These are phyloP conservation scores for Triticum aestivum DNA, from an alignment of 176 grass and related monocot species.

Conservation along the genomic window IWGSC_CS_RefSeq_v2.1 NC_057811.1:124450139-124450638, in stretches of 20 bases:
- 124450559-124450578: background rate
- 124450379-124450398: constrained; percentile 71
- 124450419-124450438: background rate
- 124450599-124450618: background rate
- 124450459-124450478: constrained; percentile 19
- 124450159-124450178: background rate
- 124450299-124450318: constrained; percentile 49
- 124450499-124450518: constrained; percentile 4
- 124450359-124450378: constrained; percentile 95
- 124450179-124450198: background rate
- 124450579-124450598: background rate
- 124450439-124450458: background rate
- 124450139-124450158: background rate
- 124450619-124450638: constrained; percentile 38
- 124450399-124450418: constrained; percentile 27
- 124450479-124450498: background rate
- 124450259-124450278: background rate
- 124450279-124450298: background rate
- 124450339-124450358: constrained; percentile 82
- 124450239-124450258: background rate
- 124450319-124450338: constrained; percentile 52
- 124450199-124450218: background rate
- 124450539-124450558: background rate
- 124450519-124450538: background rate
- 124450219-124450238: constrained; percentile 47